Conservation (phyloP, 805 yeast species). For the Candida chauliodis region DNA sequence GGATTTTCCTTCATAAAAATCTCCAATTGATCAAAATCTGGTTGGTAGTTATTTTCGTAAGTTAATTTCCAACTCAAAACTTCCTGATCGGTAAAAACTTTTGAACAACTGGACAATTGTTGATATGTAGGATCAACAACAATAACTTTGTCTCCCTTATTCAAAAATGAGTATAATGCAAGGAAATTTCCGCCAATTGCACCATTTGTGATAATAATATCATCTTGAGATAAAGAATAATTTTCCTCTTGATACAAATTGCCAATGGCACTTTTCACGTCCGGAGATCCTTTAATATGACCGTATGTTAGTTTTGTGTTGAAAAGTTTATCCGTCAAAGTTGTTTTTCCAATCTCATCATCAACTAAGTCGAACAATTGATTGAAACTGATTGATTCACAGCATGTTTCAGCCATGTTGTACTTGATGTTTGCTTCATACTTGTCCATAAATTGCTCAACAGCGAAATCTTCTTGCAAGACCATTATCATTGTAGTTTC, state of each 20-base stretch:
- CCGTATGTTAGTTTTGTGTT: conserved; percentile 40
- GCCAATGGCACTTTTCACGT: conserved; percentile 34
- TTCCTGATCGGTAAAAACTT: conserved; percentile 38
- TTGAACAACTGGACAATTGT: conserved; percentile 47
- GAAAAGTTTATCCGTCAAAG: conserved; percentile 15
- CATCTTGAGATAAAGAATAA: conserved; percentile 20
- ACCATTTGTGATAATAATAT: conserved; percentile 50
- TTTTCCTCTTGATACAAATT: conserved; percentile 27
- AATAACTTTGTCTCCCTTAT: conserved; percentile 45
- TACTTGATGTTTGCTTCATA: conserved; percentile 37
- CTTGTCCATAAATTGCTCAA: conserved; percentile 54
- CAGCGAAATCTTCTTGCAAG: conserved; percentile 42
- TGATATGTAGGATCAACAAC: conserved; percentile 50
- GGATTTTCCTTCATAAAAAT: conserved; percentile 31
- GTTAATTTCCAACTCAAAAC: conserved; percentile 33
- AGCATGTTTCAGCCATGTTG: conserved; percentile 54
- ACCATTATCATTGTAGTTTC: conserved; percentile 34
- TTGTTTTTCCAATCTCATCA: background rate
- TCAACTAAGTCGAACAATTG: conserved; percentile 29
- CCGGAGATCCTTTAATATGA: conserved; percentile 43
- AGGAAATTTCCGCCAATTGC: conserved; percentile 56
- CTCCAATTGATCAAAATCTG: conserved; percentile 31
- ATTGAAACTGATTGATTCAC: conserved; percentile 39
- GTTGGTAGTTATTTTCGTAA: conserved; percentile 32
- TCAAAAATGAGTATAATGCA: conserved; percentile 40